Conservation (phyloP, 2,329 filamentous ascomycete species). For the Neoascochyta sp. region DNA sequence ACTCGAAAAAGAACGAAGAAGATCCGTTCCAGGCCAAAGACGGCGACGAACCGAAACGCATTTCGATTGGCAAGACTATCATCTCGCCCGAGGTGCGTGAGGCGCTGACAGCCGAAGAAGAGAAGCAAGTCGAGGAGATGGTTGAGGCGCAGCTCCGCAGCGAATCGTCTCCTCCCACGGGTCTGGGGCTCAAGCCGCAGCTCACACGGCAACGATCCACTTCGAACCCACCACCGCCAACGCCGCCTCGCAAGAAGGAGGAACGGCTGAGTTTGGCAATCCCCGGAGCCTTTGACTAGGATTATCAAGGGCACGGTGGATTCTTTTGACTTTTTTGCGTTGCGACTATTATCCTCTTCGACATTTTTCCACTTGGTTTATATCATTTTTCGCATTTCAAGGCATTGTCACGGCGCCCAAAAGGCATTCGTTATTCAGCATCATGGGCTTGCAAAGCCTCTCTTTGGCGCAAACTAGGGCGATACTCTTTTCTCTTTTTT, state of each 20-base stretch:
- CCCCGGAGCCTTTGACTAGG: conserved; percentile 29
- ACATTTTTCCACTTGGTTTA: no score
- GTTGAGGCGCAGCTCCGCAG: conserved; percentile 35
- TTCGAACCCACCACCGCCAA: conserved; percentile 21
- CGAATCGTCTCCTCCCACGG: conserved; percentile 13
- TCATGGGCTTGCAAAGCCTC: no score
- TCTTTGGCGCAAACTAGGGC: no score
- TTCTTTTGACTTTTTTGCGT: no score
- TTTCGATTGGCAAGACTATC: conserved; percentile 39
- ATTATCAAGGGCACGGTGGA: no score
- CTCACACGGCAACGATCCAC: conserved; percentile 22
- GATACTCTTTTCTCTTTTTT: no score
- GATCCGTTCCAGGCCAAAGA: conserved; percentile 32
- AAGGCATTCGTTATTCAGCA: no score
- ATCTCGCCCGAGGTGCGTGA: conserved; percentile 18
- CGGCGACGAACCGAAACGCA: conserved; percentile 28
- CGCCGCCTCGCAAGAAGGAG: conserved; percentile 27
- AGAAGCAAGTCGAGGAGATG: conserved; percentile 34
- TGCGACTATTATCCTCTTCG: no score
- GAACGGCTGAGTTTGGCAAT: conserved; percentile 35
- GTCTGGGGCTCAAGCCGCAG: conserved; percentile 7
- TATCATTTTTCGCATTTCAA: no score
- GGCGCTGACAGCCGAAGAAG: conserved; percentile 21
- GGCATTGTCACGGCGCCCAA: no score
- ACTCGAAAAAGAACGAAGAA: conserved; percentile 25